Conservation (phyloP, 2,329 filamentous ascomycete species). For the Arthrobotrys sphaeroides region DNA sequence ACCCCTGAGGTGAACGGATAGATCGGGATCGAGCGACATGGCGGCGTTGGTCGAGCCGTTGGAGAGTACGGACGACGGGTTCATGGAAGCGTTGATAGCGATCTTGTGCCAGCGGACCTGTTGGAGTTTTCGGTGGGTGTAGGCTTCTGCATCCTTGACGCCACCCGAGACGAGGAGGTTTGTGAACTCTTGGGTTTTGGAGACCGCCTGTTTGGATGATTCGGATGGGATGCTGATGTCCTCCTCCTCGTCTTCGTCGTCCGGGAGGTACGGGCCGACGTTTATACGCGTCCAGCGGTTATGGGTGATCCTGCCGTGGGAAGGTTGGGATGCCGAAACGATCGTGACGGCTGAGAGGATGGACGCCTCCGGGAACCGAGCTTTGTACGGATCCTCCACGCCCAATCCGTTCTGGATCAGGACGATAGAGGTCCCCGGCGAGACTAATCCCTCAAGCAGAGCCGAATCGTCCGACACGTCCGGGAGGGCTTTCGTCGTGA, state of each 20-base stretch:
- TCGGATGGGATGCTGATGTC: conserved; percentile 56
- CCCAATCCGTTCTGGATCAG: conserved; percentile 72
- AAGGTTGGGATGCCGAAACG: conserved; percentile 65
- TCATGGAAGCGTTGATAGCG: conserved; percentile 54
- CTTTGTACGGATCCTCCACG: conserved; percentile 68
- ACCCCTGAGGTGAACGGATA: conserved; percentile 70
- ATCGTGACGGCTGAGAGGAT: conserved; percentile 69
- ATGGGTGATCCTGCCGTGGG: conserved; percentile 65
- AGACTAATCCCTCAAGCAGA: conserved; percentile 39
- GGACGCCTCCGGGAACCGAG: conserved; percentile 65
- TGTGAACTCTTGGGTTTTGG: conserved; percentile 56
- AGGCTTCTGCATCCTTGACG: conserved; percentile 64
- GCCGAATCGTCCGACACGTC: conserved; percentile 46
- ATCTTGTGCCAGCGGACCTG: conserved; percentile 70
- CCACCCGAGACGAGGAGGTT: conserved; percentile 63
- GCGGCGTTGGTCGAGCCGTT: conserved; percentile 72
- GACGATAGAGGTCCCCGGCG: conserved; percentile 66
- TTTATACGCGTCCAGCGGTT: conserved; percentile 56
- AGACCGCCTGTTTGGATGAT: conserved; percentile 49
- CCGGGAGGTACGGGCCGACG: conserved; percentile 63
- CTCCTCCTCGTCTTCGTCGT: conserved; percentile 66
- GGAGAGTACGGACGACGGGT: conserved; percentile 61
- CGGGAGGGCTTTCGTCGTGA: conserved; percentile 76
- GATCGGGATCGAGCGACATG: conserved; percentile 72
- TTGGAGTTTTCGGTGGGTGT: conserved; percentile 68